Evolutionary conservation across 2,329 filamentous ascomycete species (phyloP), one percentile per base, ranked within the genome.

Genomic region (Tympanopsis confertula): DNA sequence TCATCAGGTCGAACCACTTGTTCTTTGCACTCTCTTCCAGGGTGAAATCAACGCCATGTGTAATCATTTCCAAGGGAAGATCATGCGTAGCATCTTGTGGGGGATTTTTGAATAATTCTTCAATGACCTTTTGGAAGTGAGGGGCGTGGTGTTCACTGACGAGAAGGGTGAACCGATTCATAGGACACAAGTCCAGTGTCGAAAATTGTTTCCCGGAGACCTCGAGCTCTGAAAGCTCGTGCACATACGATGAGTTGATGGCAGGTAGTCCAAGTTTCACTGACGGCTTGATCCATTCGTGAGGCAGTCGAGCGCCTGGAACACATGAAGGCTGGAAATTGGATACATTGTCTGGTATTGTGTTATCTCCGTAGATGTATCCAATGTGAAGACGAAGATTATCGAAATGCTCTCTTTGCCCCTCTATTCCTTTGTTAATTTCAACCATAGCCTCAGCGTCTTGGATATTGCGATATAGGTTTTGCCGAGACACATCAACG

Each of bases 331-430:
- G 46, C 5, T 39, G 38, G 35, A 51, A 60, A 2, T 43, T 29
- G 1, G 56, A 59, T 3, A 56, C 57, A 42, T 55, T 47, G 1
- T 42, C 19, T 5, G 57, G 57, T 4, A 53, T 47, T 5, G 42
- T 36, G 2, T 20, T 42, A 24, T 46, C 45, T 4, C 53, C 54
- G 41, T 60, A 59, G 0, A 59, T 47, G 38, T 58, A 59, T 13
- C 57, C 56, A 38, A 60, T 57, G 36, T 60, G 57, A 5, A 60
- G 44, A 22, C 49, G 52, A 4, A 56, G 47, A 36, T 57, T 57
- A 41, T 58, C 51, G 35, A 59, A 58, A 37, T 59, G 56, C 20
- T 59, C 53, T 35, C 49, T 37, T 35, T 59, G 53, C 0, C 42
- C 44, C 36, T 55, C 48, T 26, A 58, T 49, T 4, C 44, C 42